Evolutionary conservation across 2,329 filamentous ascomycete species (phyloP).

Genomic region (Pseudocercospora vitis): DNA sequence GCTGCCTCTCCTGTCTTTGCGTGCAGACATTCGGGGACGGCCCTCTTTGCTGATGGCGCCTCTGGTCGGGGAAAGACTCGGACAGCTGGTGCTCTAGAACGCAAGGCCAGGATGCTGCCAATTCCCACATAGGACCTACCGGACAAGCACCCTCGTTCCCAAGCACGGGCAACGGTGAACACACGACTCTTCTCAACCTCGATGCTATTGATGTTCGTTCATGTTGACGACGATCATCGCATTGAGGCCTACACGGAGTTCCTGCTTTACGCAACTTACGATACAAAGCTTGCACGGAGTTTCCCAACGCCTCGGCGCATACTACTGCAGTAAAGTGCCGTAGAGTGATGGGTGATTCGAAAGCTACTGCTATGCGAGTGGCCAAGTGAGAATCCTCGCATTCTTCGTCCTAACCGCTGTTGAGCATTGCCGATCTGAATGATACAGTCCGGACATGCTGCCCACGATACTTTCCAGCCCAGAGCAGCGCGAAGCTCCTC

Average conservation of each 20-base stretch:
- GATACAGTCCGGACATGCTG: too few species aligned
- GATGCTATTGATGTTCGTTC: slow-evolving; percentile 2
- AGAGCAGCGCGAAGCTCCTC: not conserved
- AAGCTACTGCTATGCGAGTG: not conserved
- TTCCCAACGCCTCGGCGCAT: not conserved
- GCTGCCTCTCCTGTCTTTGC: too few species aligned
- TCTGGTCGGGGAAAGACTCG: too few species aligned
- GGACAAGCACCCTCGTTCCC: too few species aligned
- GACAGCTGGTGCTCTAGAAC: too few species aligned
- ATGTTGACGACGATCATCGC: not conserved
- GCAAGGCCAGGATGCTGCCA: too few species aligned
- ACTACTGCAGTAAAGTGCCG: not conserved
- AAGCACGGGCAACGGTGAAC: too few species aligned
- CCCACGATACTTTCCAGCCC: slow-evolving; percentile 11
- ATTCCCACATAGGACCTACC: too few species aligned
- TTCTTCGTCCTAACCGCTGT: not conserved
- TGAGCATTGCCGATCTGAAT: too few species aligned
- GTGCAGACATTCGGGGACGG: too few species aligned
- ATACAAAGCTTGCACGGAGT: not conserved
- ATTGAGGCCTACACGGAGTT: not conserved
- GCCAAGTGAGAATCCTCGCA: not conserved
- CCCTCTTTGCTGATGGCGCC: too few species aligned
- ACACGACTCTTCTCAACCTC: too few species aligned
- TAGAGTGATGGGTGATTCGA: not conserved
- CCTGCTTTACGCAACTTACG: not conserved